Percentiles rank a stretch among this genome's conserved stretches.
phyloP scores from a whole-genome alignment of 768 basidiomycete genomes.

The Pleurotus ostreatus region DNA sequence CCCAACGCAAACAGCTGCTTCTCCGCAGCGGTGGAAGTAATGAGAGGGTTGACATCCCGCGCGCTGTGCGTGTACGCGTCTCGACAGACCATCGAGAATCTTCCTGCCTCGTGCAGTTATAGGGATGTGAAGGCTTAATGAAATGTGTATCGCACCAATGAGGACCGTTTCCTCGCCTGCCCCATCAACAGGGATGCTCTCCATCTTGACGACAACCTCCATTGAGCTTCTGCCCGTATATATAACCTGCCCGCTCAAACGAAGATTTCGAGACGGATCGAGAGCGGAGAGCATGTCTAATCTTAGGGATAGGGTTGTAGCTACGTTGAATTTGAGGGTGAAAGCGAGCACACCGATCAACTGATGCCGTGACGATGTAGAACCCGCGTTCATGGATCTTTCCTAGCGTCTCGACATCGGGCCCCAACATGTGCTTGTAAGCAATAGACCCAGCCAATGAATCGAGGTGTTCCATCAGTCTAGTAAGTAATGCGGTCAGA shows the following conservation, averaged over 20 bases:
- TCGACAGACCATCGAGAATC: slow-evolving; percentile 89
- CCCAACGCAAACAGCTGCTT: slow-evolving; percentile 59
- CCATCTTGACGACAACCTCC: slow-evolving; percentile 87
- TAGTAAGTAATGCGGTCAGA: slow-evolving; percentile 13
- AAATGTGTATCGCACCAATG: slow-evolving; percentile 40
- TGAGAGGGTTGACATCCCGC: slow-evolving; percentile 57
- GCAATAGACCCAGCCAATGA: slow-evolving; percentile 82
- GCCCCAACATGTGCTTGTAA: slow-evolving; percentile 79
- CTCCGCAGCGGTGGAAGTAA: slow-evolving; percentile 60
- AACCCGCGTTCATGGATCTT: slow-evolving; percentile 60
- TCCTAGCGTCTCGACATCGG: slow-evolving; percentile 49
- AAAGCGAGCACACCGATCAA: slow-evolving; percentile 53
- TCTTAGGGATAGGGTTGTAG: slow-evolving; percentile 24
- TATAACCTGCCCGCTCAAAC: slow-evolving; percentile 78
- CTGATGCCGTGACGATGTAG: slow-evolving; percentile 82
- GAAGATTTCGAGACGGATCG: slow-evolving; percentile 59
- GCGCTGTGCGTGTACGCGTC: slow-evolving; percentile 66
- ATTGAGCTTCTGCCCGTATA: slow-evolving; percentile 74
- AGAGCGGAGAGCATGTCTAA: slow-evolving; percentile 65
- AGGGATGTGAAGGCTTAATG: background rate
- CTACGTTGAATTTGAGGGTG: background rate
- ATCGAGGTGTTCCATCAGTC: slow-evolving; percentile 78
- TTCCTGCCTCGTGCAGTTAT: slow-evolving; percentile 39
- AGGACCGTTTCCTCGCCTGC: slow-evolving; percentile 52
- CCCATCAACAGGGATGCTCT: slow-evolving; percentile 38